These are phyloP conservation scores for Colletotrichum navitas DNA, from an alignment of 2,329 filamentous ascomycete genomes.

Conservation along the genomic window DNA sequence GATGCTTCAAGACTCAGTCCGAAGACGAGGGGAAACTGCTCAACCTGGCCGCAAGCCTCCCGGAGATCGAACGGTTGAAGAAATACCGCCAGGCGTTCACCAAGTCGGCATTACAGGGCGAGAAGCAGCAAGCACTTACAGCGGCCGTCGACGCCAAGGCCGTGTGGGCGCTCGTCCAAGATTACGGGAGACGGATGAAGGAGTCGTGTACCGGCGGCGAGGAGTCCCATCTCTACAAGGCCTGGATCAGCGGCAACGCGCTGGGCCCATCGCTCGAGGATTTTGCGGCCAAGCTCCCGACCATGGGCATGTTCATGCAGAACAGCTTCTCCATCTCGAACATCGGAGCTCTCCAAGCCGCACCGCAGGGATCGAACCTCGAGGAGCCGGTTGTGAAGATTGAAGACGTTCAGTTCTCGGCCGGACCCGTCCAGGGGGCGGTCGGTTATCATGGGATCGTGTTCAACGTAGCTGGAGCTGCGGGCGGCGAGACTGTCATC, in stretches of 20 bases:
- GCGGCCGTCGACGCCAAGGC: constrained; percentile 11
- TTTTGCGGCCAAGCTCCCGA: constrained; percentile 33
- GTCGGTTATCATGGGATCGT: constrained; percentile 38
- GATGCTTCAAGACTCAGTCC: constrained; percentile 10
- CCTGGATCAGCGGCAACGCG: constrained; percentile 40
- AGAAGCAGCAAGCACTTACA: not conserved
- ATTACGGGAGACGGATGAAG: constrained; percentile 28
- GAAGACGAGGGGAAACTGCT: constrained; percentile 23
- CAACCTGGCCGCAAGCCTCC: constrained; percentile 29
- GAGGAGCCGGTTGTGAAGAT: constrained; percentile 28
- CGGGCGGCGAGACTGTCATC: constrained; percentile 33
- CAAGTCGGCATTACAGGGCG: not conserved
- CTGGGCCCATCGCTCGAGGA: constrained; percentile 45
- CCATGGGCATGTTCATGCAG: constrained; percentile 20
- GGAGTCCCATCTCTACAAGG: constrained; percentile 29
- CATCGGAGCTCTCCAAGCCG: constrained; percentile 32
- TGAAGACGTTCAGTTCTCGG: constrained; percentile 42
- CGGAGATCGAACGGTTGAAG: constrained; percentile 18
- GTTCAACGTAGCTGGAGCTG: constrained; percentile 32
- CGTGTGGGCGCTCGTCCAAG: constrained; percentile 22
- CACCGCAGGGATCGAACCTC: not conserved
- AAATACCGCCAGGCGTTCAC: constrained; percentile 29
- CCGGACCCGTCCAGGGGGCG: constrained; percentile 20
- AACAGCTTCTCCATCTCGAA: constrained; percentile 41
- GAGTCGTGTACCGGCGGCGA: constrained; percentile 15